phyloP scores from a whole-genome alignment of 2,329 filamentous ascomycete species.

The Dryadomyces quercivorus region DNA sequence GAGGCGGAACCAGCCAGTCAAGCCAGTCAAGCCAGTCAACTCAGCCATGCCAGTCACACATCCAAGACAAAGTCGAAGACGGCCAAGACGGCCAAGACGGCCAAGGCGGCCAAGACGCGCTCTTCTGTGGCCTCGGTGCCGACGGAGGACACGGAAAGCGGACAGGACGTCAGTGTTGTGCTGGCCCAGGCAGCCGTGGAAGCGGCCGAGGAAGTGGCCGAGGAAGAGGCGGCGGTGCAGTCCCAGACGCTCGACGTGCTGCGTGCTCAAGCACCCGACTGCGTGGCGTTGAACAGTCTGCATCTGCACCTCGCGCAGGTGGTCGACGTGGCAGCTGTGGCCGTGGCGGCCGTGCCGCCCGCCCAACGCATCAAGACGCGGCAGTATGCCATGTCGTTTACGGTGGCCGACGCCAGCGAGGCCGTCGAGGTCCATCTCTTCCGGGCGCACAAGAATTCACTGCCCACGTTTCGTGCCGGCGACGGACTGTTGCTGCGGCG shows the following conservation, averaged over 20 bases:
- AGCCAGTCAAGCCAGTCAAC: background rate
- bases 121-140: background rate
- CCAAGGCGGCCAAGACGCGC: background rate
- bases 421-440: slow-evolving; percentile 44
- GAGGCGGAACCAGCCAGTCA: too few species aligned
- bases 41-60: background rate
- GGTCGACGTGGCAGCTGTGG: slow-evolving; percentile 43
- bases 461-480: slow-evolving; percentile 42
- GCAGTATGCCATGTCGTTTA: slow-evolving; percentile 47
- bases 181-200: background rate
- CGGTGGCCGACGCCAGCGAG: slow-evolving; percentile 37
- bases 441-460: slow-evolving; percentile 42
- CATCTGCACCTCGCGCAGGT: slow-evolving; percentile 35
- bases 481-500: slow-evolving; percentile 46
- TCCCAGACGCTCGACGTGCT: slow-evolving; percentile 21
- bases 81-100: background rate
- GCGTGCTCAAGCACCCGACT: slow-evolving; percentile 38
- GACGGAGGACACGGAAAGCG: background rate
- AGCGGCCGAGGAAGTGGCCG: background rate
- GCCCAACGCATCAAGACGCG: slow-evolving; percentile 43
- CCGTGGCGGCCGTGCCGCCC: slow-evolving; percentile 28
- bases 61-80: background rate
- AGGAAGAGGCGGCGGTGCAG: background rate
- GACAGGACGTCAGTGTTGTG: background rate
- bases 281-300: slow-evolving; percentile 37